Conservation (phyloP, 2,329 filamentous ascomycete species). For the Fusarium compactum region DNA sequence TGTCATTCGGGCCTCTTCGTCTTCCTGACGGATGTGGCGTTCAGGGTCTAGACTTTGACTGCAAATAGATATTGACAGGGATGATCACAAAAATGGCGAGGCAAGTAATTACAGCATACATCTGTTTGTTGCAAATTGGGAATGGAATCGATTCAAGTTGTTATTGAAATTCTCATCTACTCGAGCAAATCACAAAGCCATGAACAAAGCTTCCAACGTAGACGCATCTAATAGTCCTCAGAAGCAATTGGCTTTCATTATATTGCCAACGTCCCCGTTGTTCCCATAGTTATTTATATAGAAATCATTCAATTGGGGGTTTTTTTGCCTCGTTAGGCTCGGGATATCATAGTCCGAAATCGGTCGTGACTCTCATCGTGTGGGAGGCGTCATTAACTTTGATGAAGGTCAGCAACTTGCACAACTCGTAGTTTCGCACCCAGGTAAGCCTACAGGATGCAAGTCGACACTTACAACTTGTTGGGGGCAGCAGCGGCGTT, state of each 20-base stretch:
- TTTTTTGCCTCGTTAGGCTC: constrained; percentile 23
- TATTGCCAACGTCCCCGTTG: constrained; percentile 34
- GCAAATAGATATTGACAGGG: not conserved
- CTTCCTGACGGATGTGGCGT: constrained; percentile 24
- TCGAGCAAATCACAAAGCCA: constrained; percentile 37
- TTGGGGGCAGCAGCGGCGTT: constrained; percentile 72
- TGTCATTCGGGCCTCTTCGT: not conserved
- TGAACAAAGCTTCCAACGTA: constrained; percentile 29
- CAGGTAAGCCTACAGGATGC: constrained; percentile 31
- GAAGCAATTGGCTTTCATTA: constrained; percentile 42
- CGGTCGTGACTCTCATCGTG: constrained; percentile 36
- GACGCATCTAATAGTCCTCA: constrained; percentile 40
- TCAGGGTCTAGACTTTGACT: constrained; percentile 9
- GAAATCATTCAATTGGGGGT: constrained; percentile 35
- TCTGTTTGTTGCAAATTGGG: not conserved
- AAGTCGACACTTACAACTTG: constrained; percentile 76
- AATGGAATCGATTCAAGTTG: constrained; percentile 25
- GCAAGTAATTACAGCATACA: not conserved
- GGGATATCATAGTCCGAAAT: constrained; percentile 41
- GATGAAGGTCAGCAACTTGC: constrained; percentile 33
- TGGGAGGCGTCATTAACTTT: constrained; percentile 43
- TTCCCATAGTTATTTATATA: constrained; percentile 36
- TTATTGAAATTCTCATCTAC: constrained; percentile 33
- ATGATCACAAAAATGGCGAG: not conserved
- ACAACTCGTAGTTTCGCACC: constrained; percentile 9